Evolutionary conservation across 441 rosid genomes (phyloP), one percentile per base, ranked within the genome.

Genomic region (Jatropha podagrica): DNA sequence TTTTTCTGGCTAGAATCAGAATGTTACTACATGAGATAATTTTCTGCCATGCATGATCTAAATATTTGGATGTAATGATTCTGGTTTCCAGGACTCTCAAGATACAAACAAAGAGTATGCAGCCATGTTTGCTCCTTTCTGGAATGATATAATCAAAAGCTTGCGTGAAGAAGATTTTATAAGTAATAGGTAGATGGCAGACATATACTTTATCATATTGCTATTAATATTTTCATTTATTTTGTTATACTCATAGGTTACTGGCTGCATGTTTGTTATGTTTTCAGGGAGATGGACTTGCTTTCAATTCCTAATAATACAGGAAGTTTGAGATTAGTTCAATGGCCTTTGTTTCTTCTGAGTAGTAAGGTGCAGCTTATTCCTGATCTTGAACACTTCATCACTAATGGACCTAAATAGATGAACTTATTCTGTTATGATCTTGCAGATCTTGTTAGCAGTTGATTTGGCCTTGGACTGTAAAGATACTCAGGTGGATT

Each of bases 311-410:
- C 99, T 71, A 90, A 97, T 90, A 96, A 96, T 85, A 89, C 82
- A 42, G 99, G 99, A 76, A 94, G 94, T 80, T 89, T 96, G 77
- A 81, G 87, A 86, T 88, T 96, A 80, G 98, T 94, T 66, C 99
- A 96, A 76, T 96, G 99, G 99, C 99, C 99, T 73, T 85, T 96
- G 89, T 96, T 96, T 88, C 97, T 96, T 79, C 88, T 96, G 65
- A 94, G 99, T 83, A 96, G 98, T 82, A 96, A 96, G 98, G 99
- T 96, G 66, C 54, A 63, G 48, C 71, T 73, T 75, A 63, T 80
- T 83, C 65, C 70, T 75, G 72, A 27, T 81, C 59, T 58, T 38
- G 54, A 70, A 60, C 18, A 5, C 46, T 26, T 20, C 55, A 23
- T 69, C 17, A 38, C 40, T 65, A 62, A 17, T 81, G 78, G 68